A percentile compares a stretch with the other conserved stretches of the same genome.
Evolutionary conservation across 2,329 filamentous ascomycete genomes (phyloP).

Genomic region (Neonectria neomacrospora): DNA sequence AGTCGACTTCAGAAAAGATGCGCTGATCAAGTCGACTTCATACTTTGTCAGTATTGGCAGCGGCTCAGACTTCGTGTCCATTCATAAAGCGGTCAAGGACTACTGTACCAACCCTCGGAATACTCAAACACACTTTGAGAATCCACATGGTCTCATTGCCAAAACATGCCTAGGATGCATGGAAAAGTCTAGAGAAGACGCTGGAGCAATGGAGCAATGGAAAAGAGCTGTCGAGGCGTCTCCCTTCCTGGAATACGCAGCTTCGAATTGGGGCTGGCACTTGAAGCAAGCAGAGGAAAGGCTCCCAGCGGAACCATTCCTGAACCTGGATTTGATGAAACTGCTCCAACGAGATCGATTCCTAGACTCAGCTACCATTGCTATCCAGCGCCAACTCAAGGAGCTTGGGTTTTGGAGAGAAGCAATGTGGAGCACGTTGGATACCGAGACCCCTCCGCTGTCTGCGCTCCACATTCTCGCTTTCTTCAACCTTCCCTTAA

Average conservation of each 20-base stretch:
- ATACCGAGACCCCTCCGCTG: background rate
- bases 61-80: background rate
- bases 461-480: slow-evolving; percentile 10
- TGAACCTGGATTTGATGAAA: background rate
- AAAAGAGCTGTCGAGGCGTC: background rate
- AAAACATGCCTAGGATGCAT: slow-evolving; percentile 11
- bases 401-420: slow-evolving; percentile 1
- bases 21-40: background rate
- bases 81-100: slow-evolving; percentile 15
- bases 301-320: slow-evolving; percentile 1
- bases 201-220: slow-evolving; percentile 3
- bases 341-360: background rate
- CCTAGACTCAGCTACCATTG: slow-evolving; percentile 6
- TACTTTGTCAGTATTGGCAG: slow-evolving; percentile 1
- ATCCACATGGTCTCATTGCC: slow-evolving; percentile 6
- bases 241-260: slow-evolving; percentile 7
- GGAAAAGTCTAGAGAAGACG: background rate
- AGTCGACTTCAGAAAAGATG: background rate
- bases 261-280: slow-evolving; percentile 13
- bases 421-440: background rate
- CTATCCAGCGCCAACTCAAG: background rate
- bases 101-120: background rate
- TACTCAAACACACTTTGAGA: background rate
- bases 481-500: slow-evolving; percentile 7
- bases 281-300: slow-evolving; percentile 5